A percentile compares a stretch with the other conserved stretches of the same genome.
Evolutionary conservation across 2,329 filamentous ascomycete species (phyloP).

Genomic region (Ophiostoma sp.): DNA sequence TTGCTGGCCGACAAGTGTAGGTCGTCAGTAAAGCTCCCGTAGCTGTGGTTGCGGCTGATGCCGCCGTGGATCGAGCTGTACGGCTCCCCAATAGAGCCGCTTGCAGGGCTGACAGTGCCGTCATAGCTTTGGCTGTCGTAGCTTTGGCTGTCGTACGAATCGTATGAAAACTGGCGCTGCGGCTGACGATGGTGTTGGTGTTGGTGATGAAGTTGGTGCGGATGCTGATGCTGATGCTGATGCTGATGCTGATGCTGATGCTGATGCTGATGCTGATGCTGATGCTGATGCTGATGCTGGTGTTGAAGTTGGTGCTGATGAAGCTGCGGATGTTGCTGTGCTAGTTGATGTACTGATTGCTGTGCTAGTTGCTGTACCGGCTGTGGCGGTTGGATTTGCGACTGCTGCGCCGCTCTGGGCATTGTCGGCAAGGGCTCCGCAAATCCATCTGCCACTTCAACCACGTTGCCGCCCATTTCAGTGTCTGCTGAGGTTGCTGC

Average conservation of each 20-base stretch:
- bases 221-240: background rate
- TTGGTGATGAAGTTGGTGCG: background rate
- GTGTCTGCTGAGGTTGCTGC: background rate
- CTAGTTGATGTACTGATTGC: background rate
- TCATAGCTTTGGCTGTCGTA: constrained; percentile 17
- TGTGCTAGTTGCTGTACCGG: background rate
- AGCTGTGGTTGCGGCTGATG: constrained; percentile 23
- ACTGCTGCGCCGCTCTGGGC: too few species aligned
- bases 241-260: background rate
- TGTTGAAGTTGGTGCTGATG: background rate
- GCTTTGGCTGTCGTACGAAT: constrained; percentile 13
- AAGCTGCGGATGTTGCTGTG: background rate
- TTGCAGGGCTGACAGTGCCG: constrained; percentile 17
- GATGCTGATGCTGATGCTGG: background rate
- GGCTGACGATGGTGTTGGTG: background rate
- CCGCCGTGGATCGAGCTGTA: constrained; percentile 17
- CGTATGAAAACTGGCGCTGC: constrained; percentile 1
- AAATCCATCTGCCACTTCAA: constrained; percentile 22
- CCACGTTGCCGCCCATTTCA: constrained; percentile 17
- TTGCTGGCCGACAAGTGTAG: background rate
- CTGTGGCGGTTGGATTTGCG: background rate
- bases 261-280: background rate
- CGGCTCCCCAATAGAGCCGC: constrained; percentile 14
- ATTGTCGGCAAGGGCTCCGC: background rate
- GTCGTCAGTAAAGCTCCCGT: constrained; percentile 22